Evolutionary conservation across 805 yeast species (phyloP).

Genomic region (Starmerella roubikii): DNA sequence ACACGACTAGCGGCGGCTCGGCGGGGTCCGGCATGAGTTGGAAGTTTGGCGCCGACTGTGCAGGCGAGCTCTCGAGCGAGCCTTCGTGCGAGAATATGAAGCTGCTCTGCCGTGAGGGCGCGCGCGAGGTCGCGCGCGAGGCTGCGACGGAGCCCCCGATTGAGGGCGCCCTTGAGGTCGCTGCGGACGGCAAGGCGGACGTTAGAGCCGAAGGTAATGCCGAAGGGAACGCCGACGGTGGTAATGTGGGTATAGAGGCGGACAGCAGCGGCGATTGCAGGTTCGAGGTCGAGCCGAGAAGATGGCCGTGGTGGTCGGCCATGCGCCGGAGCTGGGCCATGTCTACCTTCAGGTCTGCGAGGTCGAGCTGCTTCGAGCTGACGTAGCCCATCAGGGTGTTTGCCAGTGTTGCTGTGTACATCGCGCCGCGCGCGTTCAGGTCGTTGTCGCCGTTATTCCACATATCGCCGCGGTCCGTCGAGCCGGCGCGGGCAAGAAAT

Average conservation of each 20-base stretch:
- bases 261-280: conserved; percentile 7
- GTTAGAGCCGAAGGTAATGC: conserved; percentile 4
- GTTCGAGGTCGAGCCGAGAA: conserved; percentile 12
- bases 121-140: conserved; percentile 2
- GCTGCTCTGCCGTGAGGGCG: conserved; percentile 4
- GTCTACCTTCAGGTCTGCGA: conserved; percentile 11
- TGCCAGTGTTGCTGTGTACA: conserved; percentile 53
- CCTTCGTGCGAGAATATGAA: conserved; percentile 2
- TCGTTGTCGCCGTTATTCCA: conserved; percentile 67
- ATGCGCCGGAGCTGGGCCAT: conserved; percentile 11
- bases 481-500: conserved; percentile 58
- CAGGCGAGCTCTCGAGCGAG: conserved; percentile 5
- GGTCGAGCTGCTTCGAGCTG: conserved; percentile 18
- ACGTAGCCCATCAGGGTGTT: conserved; percentile 37
- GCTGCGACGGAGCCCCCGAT: conserved; percentile 1
- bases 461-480: conserved; percentile 36
- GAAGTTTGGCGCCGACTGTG: neutral
- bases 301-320: conserved; percentile 16
- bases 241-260: neutral
- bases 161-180: conserved; percentile 1
- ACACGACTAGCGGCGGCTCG: conserved; percentile 45
- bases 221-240: conserved; percentile 9
- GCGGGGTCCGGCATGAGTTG: conserved; percentile 8
- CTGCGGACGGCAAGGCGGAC: conserved; percentile 4
- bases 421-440: conserved; percentile 56